Evolutionary conservation across 2,329 filamentous ascomycete genomes (phyloP), one percentile per base, ranked within the genome.

Genomic region (Malbranchea zuffiana): DNA sequence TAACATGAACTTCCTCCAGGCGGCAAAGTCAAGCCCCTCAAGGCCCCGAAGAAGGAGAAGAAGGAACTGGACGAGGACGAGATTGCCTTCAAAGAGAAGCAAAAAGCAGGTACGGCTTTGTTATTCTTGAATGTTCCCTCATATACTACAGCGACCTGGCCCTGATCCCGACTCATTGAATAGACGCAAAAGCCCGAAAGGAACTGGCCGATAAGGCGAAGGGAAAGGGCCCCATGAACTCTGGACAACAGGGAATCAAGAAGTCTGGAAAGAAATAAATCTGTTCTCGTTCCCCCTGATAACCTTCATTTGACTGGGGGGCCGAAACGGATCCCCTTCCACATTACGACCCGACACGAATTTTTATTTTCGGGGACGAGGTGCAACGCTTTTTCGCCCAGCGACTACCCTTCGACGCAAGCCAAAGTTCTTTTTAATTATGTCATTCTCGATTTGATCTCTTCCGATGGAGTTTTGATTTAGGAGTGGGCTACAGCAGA

Each of bases 231-330:
- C 87, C 88, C 24, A 60, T 95, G 58, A 87, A 86, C 66, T 80
- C 77, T 20, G 86, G 85, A 21, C 63, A 71, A 32, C 84, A 92
- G 66, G 86, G 85, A 45, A 94, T 96, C 70, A 95, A 95, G 79
- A 95, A 94, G 76, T 90, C 82, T 44, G 87, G 86, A 63, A 94
- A 95, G 82, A 93, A 95, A 79, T 93, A 72, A 66, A 52, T 37
- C 26, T 6, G 19, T 23, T 31, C n/a, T 31, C 20, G 41, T n/a
- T n/a, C n/a, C n/a, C n/a, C n/a, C n/a, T n/a, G n/a, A n/a, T n/a
- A n/a, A n/a, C n/a, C n/a, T n/a, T n/a, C n/a, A n/a, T n/a, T n/a
- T n/a, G n/a, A n/a, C n/a, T n/a, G n/a, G n/a, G n/a, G n/a, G n/a
- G n/a, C n/a, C n/a, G n/a, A n/a, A n/a, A n/a, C n/a, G n/a, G n/a